A percentile compares a stretch with the other conserved stretches of the same genome.
These are phyloP conservation scores for Trypanosomatidae sp. DNA, from an alignment of 208 protist genomes.

Conservation along the genomic window DNA sequence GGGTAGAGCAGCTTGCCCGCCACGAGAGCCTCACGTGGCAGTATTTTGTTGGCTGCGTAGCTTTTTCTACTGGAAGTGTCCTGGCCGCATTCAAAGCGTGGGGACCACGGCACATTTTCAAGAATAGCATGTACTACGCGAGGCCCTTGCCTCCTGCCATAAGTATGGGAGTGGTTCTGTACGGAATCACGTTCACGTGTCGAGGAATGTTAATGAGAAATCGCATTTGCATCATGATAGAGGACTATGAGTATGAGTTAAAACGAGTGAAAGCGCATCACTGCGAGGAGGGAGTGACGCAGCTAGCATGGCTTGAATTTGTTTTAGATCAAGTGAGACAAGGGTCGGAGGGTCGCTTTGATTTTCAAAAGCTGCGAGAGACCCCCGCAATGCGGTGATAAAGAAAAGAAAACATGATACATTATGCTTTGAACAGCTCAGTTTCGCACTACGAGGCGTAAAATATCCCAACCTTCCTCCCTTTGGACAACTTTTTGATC, in stretches of 20 bases:
- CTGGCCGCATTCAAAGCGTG: slow-evolving; percentile 78
- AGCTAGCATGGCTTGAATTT: slow-evolving; percentile 91
- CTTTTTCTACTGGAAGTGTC: slow-evolving; percentile 58
- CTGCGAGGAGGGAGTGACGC: slow-evolving; percentile 81
- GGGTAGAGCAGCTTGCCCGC: slow-evolving; percentile 66
- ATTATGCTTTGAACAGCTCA: neutral
- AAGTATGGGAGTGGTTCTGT: slow-evolving; percentile 85
- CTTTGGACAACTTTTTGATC: neutral
- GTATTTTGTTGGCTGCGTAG: slow-evolving; percentile 85
- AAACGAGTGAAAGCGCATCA: slow-evolving; percentile 91
- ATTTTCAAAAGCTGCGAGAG: slow-evolving; percentile 80
- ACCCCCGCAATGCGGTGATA: slow-evolving; percentile 21
- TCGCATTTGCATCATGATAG: slow-evolving; percentile 86
- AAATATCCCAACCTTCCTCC: neutral
- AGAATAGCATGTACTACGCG: slow-evolving; percentile 89
- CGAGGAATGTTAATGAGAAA: slow-evolving; percentile 88
- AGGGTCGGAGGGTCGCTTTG: slow-evolving; percentile 74
- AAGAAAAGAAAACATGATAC: slow-evolving; percentile 1
- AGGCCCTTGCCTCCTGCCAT: slow-evolving; percentile 84
- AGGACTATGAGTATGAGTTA: slow-evolving; percentile 92
- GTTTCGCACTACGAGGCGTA: neutral
- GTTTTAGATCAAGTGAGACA: slow-evolving; percentile 87
- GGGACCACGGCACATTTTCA: slow-evolving; percentile 90
- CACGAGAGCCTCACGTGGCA: slow-evolving; percentile 71
- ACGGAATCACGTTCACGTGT: slow-evolving; percentile 83